phyloP scores from a whole-genome alignment of 2,329 filamentous ascomycete genomes.

The Aspergillus sp. region DNA sequence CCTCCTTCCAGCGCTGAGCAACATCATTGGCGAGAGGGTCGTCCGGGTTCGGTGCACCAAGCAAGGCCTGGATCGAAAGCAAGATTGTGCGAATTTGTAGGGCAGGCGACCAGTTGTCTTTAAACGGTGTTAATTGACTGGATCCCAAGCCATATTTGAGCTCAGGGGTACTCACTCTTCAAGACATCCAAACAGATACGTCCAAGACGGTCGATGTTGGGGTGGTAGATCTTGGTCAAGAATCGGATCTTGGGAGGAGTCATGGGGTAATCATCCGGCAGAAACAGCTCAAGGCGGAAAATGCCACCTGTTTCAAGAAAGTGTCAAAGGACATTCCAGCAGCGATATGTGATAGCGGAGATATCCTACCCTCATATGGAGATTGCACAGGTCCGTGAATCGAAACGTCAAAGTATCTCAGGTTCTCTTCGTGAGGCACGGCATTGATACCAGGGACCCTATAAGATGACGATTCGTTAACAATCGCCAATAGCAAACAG shows the following conservation, averaged over 20 bases:
- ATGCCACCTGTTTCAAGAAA: constrained; percentile 55
- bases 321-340: not conserved
- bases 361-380: constrained; percentile 73
- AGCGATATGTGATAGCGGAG: constrained; percentile 3
- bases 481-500: constrained; percentile 1
- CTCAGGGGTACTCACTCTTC: constrained; percentile 61
- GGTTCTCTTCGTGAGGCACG: constrained; percentile 91
- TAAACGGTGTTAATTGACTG: constrained; percentile 11
- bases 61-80: constrained; percentile 93
- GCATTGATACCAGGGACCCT: constrained; percentile 96
- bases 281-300: constrained; percentile 94
- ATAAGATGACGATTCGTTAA: constrained; percentile 8
- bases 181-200: constrained; percentile 95
- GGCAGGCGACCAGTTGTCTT: constrained; percentile 97
- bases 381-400: constrained; percentile 89
- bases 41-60: constrained; percentile 94
- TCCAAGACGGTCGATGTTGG: constrained; percentile 95
- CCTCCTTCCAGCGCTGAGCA: constrained; percentile 95
- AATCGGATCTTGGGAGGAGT: constrained; percentile 97
- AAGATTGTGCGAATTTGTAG: constrained; percentile 97
- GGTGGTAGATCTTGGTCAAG: constrained; percentile 98
- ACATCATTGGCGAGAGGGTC: constrained; percentile 98
- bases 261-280: constrained; percentile 99
- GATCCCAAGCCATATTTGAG: not conserved
- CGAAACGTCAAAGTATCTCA: constrained; percentile 95